A percentile compares a stretch with the other conserved stretches of the same genome.
Evolutionary conservation across 108 stramenopile genomes (phyloP).

Genomic region (Nannochloropsis salina): DNA sequence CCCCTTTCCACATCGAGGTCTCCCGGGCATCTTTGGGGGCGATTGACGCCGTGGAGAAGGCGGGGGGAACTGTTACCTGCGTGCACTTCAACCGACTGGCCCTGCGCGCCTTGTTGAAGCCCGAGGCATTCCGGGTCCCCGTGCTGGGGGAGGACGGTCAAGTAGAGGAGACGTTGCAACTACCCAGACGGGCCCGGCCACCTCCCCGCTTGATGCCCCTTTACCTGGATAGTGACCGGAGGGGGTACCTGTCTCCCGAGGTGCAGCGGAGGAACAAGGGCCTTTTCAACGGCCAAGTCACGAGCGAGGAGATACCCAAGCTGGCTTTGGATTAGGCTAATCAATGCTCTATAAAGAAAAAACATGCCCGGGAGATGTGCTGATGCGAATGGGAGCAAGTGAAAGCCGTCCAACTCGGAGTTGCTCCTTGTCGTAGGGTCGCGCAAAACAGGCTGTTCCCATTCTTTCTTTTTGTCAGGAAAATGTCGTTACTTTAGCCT

Average conservation of each 20-base stretch:
- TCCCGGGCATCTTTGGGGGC: slow-evolving; percentile 73
- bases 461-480: too few species aligned
- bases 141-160: background rate
- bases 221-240: slow-evolving; percentile 78
- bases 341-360: too few species aligned
- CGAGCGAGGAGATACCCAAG: slow-evolving; percentile 21
- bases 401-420: too few species aligned
- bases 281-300: slow-evolving; percentile 31
- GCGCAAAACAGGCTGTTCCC: too few species aligned
- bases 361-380: too few species aligned
- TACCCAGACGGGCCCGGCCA: slow-evolving; percentile 84
- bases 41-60: slow-evolving; percentile 77
- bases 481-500: too few species aligned
- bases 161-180: background rate
- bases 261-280: slow-evolving; percentile 61
- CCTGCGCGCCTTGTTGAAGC: slow-evolving; percentile 80
- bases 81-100: slow-evolving; percentile 86
- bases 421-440: too few species aligned
- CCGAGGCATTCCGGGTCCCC: slow-evolving; percentile 69
- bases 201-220: slow-evolving; percentile 85
- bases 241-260: slow-evolving; percentile 89
- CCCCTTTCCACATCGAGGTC: slow-evolving; percentile 71
- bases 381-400: too few species aligned
- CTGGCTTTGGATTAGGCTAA: background rate
- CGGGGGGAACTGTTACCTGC: slow-evolving; percentile 90